A percentile compares a stretch with the other conserved stretches of the same genome.
Evolutionary conservation across 495 filamentous ascomycete species (phyloP).

Genomic region (Xylaria castorea): DNA sequence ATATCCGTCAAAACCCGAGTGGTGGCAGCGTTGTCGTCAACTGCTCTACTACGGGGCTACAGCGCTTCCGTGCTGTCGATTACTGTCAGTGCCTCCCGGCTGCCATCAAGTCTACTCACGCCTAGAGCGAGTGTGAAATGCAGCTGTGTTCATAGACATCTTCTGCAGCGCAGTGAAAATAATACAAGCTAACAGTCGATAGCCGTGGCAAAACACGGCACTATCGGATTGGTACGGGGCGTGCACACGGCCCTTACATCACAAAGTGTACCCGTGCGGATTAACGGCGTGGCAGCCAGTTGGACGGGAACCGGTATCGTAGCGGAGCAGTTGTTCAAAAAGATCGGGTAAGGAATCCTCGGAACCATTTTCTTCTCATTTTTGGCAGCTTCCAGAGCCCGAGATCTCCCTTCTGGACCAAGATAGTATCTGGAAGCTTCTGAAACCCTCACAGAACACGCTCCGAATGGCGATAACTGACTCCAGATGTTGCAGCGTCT

Average conservation of each 20-base stretch:
- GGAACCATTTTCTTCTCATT: no score
- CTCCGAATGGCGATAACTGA: no score
- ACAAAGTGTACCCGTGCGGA: conserved; percentile 34
- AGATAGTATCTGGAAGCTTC: no score
- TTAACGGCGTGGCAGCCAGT: conserved; percentile 53
- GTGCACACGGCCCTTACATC: conserved; percentile 29
- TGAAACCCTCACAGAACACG: no score
- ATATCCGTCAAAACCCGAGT: conserved; percentile 46
- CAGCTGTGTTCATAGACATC: background rate
- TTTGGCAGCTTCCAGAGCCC: no score
- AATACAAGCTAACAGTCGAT: conserved; percentile 1
- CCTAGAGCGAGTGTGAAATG: background rate
- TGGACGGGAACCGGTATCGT: conserved; percentile 52
- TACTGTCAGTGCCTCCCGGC: conserved; percentile 36
- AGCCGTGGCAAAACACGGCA: conserved; percentile 44
- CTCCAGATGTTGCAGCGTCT: background rate
- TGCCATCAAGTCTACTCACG: background rate
- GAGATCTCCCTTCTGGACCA: no score
- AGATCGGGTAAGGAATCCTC: conserved; percentile 15
- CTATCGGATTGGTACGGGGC: conserved; percentile 44
- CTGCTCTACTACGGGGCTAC: conserved; percentile 48
- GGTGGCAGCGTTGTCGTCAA: conserved; percentile 49
- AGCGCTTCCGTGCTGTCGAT: conserved; percentile 47
- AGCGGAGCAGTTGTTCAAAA: conserved; percentile 36
- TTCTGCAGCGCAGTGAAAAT: background rate